Conservation (phyloP, 139 green algal species). For the Chlamydomonas sp. region DNA sequence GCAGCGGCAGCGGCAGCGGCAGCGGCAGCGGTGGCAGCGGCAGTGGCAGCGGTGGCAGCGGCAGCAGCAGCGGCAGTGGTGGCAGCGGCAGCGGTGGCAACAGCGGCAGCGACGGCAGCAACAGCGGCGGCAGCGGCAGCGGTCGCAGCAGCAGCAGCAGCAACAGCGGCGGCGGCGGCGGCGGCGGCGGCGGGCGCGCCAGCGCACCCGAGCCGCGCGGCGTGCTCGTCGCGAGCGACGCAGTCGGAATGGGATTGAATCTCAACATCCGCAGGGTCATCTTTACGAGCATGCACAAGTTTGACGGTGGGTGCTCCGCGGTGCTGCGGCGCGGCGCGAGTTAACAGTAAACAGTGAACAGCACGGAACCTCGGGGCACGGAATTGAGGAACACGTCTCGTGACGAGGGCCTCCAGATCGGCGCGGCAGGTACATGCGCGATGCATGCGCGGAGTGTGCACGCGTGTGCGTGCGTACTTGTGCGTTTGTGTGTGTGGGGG, state of each 20-base stretch:
- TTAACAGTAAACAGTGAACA: too few relatives aligned
- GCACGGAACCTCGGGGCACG: too few relatives aligned
- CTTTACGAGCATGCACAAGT: constrained; percentile 78
- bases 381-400: too few relatives aligned
- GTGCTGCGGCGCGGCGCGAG: too few relatives aligned
- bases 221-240: constrained; percentile 89
- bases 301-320: constrained; percentile 42
- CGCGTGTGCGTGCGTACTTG: too few relatives aligned
- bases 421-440: too few relatives aligned
- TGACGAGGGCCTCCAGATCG: too few relatives aligned
- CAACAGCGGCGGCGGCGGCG: background rate
- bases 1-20: background rate
- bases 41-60: background rate
- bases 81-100: background rate
- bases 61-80: background rate
- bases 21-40: background rate
- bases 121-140: background rate
- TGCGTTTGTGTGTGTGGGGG: too few relatives aligned
- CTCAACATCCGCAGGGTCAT: constrained; percentile 90
- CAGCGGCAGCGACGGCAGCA: too few relatives aligned
- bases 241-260: constrained; percentile 97
- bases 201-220: background rate
- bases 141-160: background rate
- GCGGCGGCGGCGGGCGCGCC: background rate
- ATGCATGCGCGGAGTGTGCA: too few relatives aligned